phyloP scores from a whole-genome alignment of 2,329 filamentous ascomycete genomes.

The Stagonosporopsis rhizophila region DNA sequence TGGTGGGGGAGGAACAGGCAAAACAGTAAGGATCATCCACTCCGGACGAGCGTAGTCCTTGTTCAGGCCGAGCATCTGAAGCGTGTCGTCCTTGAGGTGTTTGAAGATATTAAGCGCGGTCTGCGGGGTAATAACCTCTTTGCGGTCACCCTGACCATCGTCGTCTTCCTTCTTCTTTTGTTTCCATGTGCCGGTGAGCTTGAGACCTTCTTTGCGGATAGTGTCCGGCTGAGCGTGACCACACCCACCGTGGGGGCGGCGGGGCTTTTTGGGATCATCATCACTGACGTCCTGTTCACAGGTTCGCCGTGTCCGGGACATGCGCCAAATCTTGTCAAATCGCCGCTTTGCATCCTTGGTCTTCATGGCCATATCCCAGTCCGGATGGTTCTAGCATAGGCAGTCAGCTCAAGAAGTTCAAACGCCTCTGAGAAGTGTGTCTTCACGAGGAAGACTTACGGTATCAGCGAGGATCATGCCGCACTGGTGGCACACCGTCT shows the following conservation, averaged over 20 bases:
- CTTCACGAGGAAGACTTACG: conserved; percentile 79
- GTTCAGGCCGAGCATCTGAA: conserved; percentile 88
- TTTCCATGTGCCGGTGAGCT: conserved; percentile 79
- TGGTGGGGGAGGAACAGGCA: conserved; percentile 93
- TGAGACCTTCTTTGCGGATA: conserved; percentile 85
- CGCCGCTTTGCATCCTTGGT: conserved; percentile 92
- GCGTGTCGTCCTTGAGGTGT: conserved; percentile 80
- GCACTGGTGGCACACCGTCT: conserved; percentile 99
- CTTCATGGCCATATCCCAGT: conserved; percentile 80
- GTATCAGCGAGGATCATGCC: conserved; percentile 96
- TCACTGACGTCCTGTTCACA: conserved; percentile 81
- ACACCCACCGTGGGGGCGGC: conserved; percentile 79
- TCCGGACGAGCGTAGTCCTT: conserved; percentile 94
- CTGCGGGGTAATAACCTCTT: conserved; percentile 81
- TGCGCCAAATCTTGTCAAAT: conserved; percentile 89
- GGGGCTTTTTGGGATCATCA: conserved; percentile 60
- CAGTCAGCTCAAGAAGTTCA: conserved; percentile 65
- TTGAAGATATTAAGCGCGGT: conserved; percentile 86
- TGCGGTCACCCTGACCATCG: conserved; percentile 74
- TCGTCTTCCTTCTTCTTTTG: conserved; percentile 72
- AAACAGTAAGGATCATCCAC: conserved; percentile 96
- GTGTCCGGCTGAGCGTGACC: conserved; percentile 83
- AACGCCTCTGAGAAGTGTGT: conserved; percentile 57
- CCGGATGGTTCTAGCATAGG: conserved; percentile 68
- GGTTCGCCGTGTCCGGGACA: conserved; percentile 85